Base-by-base conservation (phyloP, 371 early-diverging fungal species). In the Blakeslea trispora region DNA sequence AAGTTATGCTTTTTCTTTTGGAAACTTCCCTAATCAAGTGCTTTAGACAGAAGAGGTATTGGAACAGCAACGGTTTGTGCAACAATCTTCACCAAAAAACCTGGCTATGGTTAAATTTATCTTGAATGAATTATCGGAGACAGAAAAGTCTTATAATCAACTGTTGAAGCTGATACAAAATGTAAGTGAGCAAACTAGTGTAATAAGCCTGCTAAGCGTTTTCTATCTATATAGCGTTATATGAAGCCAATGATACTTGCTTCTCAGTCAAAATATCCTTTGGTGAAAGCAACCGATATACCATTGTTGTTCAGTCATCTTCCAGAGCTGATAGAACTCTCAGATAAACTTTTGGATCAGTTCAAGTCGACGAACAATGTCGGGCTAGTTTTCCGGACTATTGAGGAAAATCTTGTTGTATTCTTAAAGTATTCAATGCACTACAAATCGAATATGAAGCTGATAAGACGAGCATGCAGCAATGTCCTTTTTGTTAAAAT, bases 341-440 rank as follows among this genome's bases (percentile, higher is more conserved):
- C 76, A 8, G 51, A 66, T 42, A 63, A 64, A 28, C 19, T 76
- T 11, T 32, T 72, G 18, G 44, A 39, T 14, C 54, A 45, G 19
- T 64, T 69, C 31, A 51, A 68, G 37, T 17, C 49, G 11, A 57
- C 55, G 32, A 47, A 45, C 41, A 57, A 66, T 34, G 52, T 76
- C 10, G 77, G 71, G 0, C 49, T 53, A 15, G 57, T 65, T 3
- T 73, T 76, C 59, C 57, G 60, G 19, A 44, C 46, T 14, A 35
- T 72, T 2, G 64, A 72, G 18, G 48, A 70, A 8, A 61, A 63
- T 9, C 52, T 72, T 46, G 70, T 63, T 14, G 69, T 72, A 23
- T 77, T 74, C 65, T 44, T 74, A 9, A 69, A 72, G 63, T 77
- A 77, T 56, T 68, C 78, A 39, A 59, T 72, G 34, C 75, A 77